Conservation (phyloP, 2,329 filamentous ascomycete genomes). For the Botrytis pseudocinerea region DNA sequence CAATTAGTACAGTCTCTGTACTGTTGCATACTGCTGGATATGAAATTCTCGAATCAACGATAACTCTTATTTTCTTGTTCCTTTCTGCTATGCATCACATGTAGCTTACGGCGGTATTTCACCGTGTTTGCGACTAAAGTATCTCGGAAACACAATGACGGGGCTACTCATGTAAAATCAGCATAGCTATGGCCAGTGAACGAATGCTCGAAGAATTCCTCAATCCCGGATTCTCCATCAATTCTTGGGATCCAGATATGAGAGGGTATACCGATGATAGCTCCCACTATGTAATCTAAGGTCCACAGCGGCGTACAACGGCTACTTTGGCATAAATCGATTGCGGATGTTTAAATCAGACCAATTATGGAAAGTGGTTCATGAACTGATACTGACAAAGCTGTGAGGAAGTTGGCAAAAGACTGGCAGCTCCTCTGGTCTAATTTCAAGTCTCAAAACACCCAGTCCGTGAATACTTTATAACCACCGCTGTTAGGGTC, state of each 20-base stretch:
- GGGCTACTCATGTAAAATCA: not conserved
- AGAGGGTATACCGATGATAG: no score
- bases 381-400: not conserved
- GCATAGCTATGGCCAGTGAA: not conserved
- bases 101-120: not conserved
- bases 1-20: slow-evolving; percentile 86
- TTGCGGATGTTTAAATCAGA: no score
- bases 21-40: slow-evolving; percentile 97
- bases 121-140: not conserved
- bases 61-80: slow-evolving; percentile 56
- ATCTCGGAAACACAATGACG: no score
- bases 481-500: not conserved
- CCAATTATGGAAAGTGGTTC: not conserved
- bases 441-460: not conserved
- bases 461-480: not conserved
- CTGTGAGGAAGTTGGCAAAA: not conserved
- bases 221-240: not conserved
- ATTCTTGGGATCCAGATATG: not conserved
- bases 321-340: not conserved
- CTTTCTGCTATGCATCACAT: not conserved
- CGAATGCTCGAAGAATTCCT: rapidly evolving
- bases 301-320: no score
- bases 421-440: not conserved
- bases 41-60: slow-evolving; percentile 88
- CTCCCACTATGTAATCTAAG: not conserved